A percentile compares a stretch with the other conserved stretches of the same genome.
Conservation (phyloP, 345 rosid genomes). For the Lumnitzera littorea region DNA sequence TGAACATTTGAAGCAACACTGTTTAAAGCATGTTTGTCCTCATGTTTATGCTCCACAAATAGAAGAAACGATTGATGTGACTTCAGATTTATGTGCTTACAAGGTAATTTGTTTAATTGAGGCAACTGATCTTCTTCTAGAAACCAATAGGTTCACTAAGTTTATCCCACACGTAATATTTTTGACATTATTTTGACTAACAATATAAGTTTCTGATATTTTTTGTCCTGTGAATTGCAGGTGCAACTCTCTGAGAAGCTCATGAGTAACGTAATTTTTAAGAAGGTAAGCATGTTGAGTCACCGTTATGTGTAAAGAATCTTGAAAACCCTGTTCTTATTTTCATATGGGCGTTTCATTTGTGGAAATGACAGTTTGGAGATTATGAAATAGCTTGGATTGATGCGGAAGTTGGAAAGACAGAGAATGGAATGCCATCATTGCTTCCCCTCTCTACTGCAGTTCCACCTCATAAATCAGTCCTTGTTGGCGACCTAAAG, state of each 20-base stretch:
- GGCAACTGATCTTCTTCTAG: not conserved
- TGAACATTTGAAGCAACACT: slow-evolving; percentile 92
- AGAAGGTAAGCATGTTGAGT: slow-evolving; percentile 47
- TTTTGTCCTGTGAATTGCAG: slow-evolving; percentile 28
- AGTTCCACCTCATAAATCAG: slow-evolving; percentile 71
- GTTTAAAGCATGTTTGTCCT: slow-evolving; percentile 74
- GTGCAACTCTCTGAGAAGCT: slow-evolving; percentile 94
- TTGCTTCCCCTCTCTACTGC: slow-evolving; percentile 54
- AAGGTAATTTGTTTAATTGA: slow-evolving; percentile 42
- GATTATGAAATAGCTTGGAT: slow-evolving; percentile 93
- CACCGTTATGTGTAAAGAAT: not conserved
- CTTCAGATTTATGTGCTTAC: slow-evolving; percentile 93
- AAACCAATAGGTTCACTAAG: no score
- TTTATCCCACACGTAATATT: not conserved
- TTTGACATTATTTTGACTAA: not conserved
- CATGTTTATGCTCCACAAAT: slow-evolving; percentile 87
- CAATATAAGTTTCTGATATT: slow-evolving; percentile 1
- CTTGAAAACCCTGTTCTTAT: not conserved
- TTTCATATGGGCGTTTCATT: slow-evolving; percentile 3
- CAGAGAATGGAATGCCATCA: slow-evolving; percentile 57
- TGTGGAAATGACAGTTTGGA: slow-evolving; percentile 51
- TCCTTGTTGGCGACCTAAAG: slow-evolving; percentile 86
- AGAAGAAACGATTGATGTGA: slow-evolving; percentile 88
- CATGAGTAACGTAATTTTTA: slow-evolving; percentile 92
- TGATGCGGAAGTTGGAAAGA: slow-evolving; percentile 86